Conservation (phyloP, 495 filamentous ascomycete genomes). For the Neurospora pannonica region DNA sequence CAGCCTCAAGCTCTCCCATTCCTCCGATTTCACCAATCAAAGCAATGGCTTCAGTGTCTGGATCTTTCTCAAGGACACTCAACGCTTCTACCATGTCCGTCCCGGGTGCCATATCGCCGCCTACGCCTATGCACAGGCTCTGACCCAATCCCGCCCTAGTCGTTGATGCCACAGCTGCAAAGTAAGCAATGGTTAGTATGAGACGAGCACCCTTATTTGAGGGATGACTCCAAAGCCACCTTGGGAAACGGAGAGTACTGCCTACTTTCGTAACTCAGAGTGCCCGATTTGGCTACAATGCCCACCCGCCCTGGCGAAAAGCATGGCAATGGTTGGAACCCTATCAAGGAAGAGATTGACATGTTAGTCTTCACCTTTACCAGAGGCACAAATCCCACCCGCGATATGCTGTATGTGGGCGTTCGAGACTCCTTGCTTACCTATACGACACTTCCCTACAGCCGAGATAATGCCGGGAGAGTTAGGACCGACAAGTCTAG, state of each 20-base stretch:
- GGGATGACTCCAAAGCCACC: not conserved
- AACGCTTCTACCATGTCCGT: constrained; percentile 75
- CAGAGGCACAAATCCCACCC: not conserved
- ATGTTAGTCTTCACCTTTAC: not conserved
- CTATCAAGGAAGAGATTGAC: constrained; percentile 7
- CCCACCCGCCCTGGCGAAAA: constrained; percentile 68
- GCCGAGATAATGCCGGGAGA: constrained; percentile 84
- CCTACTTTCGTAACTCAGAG: constrained; percentile 65
- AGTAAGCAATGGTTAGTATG: not conserved
- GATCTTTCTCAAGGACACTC: constrained; percentile 61
- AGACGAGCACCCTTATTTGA: not conserved
- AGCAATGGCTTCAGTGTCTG: constrained; percentile 72
- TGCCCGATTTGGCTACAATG: constrained; percentile 82
- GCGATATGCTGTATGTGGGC: not conserved
- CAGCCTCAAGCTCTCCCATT: constrained; percentile 67
- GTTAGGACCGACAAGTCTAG: constrained; percentile 75
- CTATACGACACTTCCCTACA: constrained; percentile 71
- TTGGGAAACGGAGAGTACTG: not conserved
- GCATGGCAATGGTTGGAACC: constrained; percentile 74
- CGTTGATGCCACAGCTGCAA: constrained; percentile 62
- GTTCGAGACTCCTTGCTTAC: constrained; percentile 5
- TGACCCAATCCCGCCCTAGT: constrained; percentile 77
- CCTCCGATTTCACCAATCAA: constrained; percentile 86
- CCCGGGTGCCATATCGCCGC: constrained; percentile 75
- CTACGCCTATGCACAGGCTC: constrained; percentile 79